Evolutionary conservation across 129 eudicot genomes (phyloP), one percentile per base, ranked within the genome.

Genomic region (Centella asiatica): DNA sequence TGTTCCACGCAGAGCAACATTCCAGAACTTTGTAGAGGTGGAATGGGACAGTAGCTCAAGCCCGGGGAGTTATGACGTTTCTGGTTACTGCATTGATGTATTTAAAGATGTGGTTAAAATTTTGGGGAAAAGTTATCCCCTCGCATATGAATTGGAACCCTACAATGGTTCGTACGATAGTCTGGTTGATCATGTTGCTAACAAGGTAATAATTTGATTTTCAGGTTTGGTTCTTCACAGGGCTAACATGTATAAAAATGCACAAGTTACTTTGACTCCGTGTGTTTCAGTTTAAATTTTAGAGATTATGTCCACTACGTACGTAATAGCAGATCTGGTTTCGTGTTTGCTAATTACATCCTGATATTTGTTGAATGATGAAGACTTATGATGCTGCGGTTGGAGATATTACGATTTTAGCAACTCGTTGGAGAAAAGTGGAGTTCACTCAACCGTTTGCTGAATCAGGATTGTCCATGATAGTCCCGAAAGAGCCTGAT

Each of bases 361-460:
- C n/a, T 48, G 20, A 18, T 22, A 17, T 13, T 6, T 29, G 7
- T 32, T 56, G 33, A 17, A 6, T 39, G n/a, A n/a, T n/a, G 57
- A 66, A 81, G 88, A 75, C 40, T 2, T 72, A 53, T 44, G 81
- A 72, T 67, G 82, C 74, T 11, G 44, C 66, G 6, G 72, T 81
- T 24, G 89, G 85, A 0, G 89, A 78, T 33, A 57, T 82, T 15
- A 72, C 88, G 14, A 82, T 82, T 22, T 47, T 75, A 64, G 67
- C 71, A 13, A 53, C 68, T 10, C 65, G 83, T 24, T 60, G 62
- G 22, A 69, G 67, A 6, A 25, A n/a, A 22, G 45, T 74, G 26
- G 89, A 83, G 20, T 83, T 83, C 72, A 83, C 85, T 0, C 80
- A 76, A 26, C 85, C 89, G 2, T 83, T 42, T 71, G 66, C 72